A percentile compares a stretch with the other conserved stretches of the same genome.
Evolutionary conservation across 1,139 yeast species (phyloP).

Genomic region (Hemisphaericaspora xylofermentans): DNA sequence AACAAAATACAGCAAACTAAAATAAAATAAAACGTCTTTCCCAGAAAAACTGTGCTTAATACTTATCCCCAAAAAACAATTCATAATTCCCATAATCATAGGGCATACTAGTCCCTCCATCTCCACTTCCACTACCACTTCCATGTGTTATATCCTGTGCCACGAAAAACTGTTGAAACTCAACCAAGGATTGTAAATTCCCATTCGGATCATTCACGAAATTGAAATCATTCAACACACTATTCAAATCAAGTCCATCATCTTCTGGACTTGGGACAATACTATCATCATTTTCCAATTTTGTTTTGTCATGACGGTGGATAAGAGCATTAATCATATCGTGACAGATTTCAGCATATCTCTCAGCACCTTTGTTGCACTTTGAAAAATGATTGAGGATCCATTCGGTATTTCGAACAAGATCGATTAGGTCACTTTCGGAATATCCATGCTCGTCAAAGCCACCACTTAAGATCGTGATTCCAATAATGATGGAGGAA

Average conservation of each 20-base stretch:
- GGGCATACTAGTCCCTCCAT: slow-evolving; percentile 12
- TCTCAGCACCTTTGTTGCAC: slow-evolving; percentile 17
- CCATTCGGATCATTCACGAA: slow-evolving; percentile 17
- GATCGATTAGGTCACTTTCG: slow-evolving; percentile 16
- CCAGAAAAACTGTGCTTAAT: slow-evolving; percentile 7
- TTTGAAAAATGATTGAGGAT: slow-evolving; percentile 17
- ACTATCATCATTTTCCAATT: slow-evolving; percentile 5
- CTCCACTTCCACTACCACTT: slow-evolving; percentile 1
- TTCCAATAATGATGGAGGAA: slow-evolving; percentile 19
- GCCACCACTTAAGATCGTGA: slow-evolving; percentile 16
- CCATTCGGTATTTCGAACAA: slow-evolving; percentile 15
- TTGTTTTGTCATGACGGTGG: slow-evolving; percentile 8
- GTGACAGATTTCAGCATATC: slow-evolving; percentile 17
- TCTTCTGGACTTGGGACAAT: not conserved
- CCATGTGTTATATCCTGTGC: slow-evolving; percentile 19
- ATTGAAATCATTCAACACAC: slow-evolving; percentile 15
- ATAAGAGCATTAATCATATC: slow-evolving; percentile 17
- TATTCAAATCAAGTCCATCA: slow-evolving; percentile 10
- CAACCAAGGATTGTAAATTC: slow-evolving; percentile 17
- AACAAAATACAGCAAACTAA: not conserved
- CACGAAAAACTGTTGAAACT: slow-evolving; percentile 24
- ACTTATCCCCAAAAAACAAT: slow-evolving; percentile 18
- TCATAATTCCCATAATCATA: slow-evolving; percentile 18
- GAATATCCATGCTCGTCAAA: slow-evolving; percentile 16
- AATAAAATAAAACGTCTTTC: too few species aligned